phyloP scores from a whole-genome alignment of 75 land plant species.

The Chamaecyparis obtusa region DNA sequence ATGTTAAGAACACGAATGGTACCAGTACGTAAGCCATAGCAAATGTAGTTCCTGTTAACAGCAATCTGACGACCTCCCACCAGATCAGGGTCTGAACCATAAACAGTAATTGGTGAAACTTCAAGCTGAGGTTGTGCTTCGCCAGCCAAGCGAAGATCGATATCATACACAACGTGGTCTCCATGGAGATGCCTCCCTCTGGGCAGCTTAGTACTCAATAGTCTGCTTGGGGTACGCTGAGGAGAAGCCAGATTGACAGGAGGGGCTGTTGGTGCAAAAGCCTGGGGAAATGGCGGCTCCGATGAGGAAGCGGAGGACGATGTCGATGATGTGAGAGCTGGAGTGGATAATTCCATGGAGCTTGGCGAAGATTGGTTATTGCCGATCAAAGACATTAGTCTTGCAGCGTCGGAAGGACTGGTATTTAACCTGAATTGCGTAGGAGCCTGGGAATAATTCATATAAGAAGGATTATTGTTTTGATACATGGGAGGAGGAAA shows the following conservation, averaged over 20 bases:
- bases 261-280: constrained; percentile 43
- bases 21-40: constrained; percentile 79
- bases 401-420: constrained; percentile 7
- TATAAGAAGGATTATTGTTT: neutral
- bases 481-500: constrained; percentile 14
- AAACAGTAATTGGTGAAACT: constrained; percentile 91
- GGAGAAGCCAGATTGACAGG: constrained; percentile 31
- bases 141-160: constrained; percentile 61
- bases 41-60: constrained; percentile 80
- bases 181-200: constrained; percentile 61
- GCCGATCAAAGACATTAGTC: neutral
- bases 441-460: neutral
- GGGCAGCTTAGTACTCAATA: constrained; percentile 66
- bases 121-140: constrained; percentile 82
- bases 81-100: constrained; percentile 70
- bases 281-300: constrained; percentile 21
- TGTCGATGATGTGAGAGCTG: neutral
- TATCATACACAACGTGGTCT: constrained; percentile 69
- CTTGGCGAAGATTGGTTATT: neutral
- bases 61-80: constrained; percentile 92
- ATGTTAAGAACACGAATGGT: constrained; percentile 86
- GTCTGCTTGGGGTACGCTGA: constrained; percentile 29
- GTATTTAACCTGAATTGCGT: neutral
- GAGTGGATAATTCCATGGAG: neutral
- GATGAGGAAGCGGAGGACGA: neutral